Evolutionary conservation across 148 eudicot species (phyloP).

Genomic region (Vaccinium vitisidaea): DNA sequence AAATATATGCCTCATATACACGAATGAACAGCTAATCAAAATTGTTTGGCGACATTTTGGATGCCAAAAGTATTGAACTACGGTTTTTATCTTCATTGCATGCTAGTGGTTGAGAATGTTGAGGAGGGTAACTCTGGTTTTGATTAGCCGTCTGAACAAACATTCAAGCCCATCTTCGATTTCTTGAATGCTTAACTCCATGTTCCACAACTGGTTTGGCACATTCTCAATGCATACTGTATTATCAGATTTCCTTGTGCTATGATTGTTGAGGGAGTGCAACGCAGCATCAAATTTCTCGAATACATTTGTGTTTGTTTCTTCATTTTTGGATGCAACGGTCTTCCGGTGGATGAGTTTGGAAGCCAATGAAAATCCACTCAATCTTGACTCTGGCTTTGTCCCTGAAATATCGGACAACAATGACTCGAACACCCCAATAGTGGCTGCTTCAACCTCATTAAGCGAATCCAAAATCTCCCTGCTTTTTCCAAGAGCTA

Average conservation of each 20-base stretch:
- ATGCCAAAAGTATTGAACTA: not conserved
- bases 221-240: conserved; percentile 10
- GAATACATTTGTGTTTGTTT: conserved; percentile 17
- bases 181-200: conserved; percentile 37
- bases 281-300: conserved; percentile 31
- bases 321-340: not conserved
- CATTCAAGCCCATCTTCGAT: conserved; percentile 40
- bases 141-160: conserved; percentile 37
- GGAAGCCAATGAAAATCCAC: conserved; percentile 1
- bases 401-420: conserved; percentile 2
- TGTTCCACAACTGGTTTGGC: conserved; percentile 17
- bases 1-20: not conserved
- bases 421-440: conserved; percentile 17
- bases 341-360: not conserved
- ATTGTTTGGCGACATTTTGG: not conserved
- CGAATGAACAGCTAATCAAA: not conserved
- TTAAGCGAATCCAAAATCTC: conserved; percentile 3
- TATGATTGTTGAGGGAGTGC: conserved; percentile 18
- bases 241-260: conserved; percentile 16
- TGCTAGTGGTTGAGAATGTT: conserved; percentile 35
- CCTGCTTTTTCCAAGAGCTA: not conserved
- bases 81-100: not conserved
- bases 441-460: conserved; percentile 25
- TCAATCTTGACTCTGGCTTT: not conserved
- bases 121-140: conserved; percentile 28